Conservation (phyloP, 1,139 yeast species). For the Eremothecium cymbalariae region DNA sequence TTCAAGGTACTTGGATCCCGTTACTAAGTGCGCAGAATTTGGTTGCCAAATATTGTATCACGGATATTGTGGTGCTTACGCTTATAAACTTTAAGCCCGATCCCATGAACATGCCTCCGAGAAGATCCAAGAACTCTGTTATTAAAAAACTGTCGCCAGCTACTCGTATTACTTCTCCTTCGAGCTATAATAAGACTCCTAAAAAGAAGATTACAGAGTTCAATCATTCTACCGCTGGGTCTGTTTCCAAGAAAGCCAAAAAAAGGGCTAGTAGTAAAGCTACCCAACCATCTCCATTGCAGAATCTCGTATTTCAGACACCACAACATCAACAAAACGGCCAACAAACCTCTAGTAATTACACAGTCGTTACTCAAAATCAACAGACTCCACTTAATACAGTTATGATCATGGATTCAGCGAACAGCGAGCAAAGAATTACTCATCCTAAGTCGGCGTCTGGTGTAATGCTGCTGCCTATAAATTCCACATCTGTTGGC, state of each 20-base stretch:
- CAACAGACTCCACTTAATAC: conserved; percentile 10
- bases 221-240: conserved; percentile 6
- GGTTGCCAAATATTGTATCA: conserved; percentile 47
- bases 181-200: conserved; percentile 32
- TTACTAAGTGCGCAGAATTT: conserved; percentile 44
- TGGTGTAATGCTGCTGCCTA: neutral
- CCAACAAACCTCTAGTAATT: conserved; percentile 15
- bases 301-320: conserved; percentile 29
- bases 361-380: conserved; percentile 14
- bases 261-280: conserved; percentile 21
- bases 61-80: conserved; percentile 45
- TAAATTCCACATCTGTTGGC: neutral
- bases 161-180: conserved; percentile 25
- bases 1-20: conserved; percentile 95
- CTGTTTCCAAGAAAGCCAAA: conserved; percentile 19
- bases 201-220: conserved; percentile 21
- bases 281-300: conserved; percentile 29
- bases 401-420: neutral
- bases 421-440: neutral
- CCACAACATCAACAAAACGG: conserved; percentile 19
- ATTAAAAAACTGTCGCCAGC: conserved; percentile 29
- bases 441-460: neutral
- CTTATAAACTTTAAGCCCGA: conserved; percentile 43
- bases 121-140: conserved; percentile 37
- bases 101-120: conserved; percentile 44